Conservation (phyloP, 225 moss, liverwort and hornwort genomes). For the Asterella californica region DNA sequence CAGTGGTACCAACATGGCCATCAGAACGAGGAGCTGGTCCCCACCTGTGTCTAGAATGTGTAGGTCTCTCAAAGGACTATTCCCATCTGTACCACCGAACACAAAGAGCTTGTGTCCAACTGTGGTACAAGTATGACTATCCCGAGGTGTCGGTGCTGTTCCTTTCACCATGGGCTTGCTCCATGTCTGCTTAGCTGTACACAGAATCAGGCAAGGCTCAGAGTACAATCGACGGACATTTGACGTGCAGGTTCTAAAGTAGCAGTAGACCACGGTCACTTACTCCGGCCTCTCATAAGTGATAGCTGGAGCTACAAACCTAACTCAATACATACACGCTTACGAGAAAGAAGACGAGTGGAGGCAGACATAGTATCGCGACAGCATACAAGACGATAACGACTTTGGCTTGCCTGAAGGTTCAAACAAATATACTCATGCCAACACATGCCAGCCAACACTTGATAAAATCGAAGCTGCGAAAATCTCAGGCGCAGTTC, state of each 20-base stretch:
- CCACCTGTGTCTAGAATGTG: slow-evolving; percentile 93
- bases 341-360: no score
- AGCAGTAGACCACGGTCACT: no score
- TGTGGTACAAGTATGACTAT: slow-evolving; percentile 89
- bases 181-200: slow-evolving; percentile 82
- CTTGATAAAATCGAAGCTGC: no score
- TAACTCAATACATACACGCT: no score
- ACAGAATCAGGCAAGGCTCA: background rate
- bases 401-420: no score
- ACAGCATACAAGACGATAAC: no score
- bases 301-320: background rate
- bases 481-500: no score
- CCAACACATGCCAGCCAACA: no score
- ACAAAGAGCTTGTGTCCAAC: slow-evolving; percentile 73
- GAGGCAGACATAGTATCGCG: no score
- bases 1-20: background rate
- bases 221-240: background rate
- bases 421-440: no score
- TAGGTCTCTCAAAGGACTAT: slow-evolving; percentile 71
- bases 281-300: background rate
- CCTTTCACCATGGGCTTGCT: slow-evolving; percentile 95
- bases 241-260: background rate
- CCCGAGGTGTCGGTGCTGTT: slow-evolving; percentile 76
- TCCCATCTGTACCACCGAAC: slow-evolving; percentile 96
- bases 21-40: background rate